phyloP scores from a whole-genome alignment of 495 filamentous ascomycete genomes.

The Tetracladium setigerum region DNA sequence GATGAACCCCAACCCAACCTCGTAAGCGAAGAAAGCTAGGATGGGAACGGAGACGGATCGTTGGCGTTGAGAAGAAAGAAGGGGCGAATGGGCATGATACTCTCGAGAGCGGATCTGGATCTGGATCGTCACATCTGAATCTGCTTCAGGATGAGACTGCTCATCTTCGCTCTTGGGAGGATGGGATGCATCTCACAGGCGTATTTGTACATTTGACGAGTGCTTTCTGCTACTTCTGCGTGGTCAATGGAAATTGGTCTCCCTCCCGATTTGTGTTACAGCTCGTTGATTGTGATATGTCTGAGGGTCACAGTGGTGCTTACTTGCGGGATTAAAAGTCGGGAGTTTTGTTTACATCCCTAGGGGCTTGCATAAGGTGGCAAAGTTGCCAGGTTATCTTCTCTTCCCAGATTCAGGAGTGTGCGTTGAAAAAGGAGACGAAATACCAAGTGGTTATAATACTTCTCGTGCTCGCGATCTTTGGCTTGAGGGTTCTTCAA shows the following conservation, averaged over 20 bases:
- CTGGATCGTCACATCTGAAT: background rate
- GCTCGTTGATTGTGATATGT: no score
- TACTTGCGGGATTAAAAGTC: no score
- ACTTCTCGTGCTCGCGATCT: no score
- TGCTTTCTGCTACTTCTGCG: conserved; percentile 17
- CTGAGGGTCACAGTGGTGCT: conserved; percentile 8
- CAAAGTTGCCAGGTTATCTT: no score
- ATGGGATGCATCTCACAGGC: conserved; percentile 21
- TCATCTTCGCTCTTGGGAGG: conserved; percentile 15
- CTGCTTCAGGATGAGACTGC: conserved; percentile 17
- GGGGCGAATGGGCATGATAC: conserved; percentile 15
- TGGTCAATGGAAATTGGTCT: conserved; percentile 16
- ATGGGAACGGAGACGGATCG: background rate
- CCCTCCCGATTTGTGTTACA: conserved; percentile 2
- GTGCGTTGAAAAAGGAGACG: no score
- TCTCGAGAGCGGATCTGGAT: conserved; percentile 16
- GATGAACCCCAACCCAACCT: conserved; percentile 60
- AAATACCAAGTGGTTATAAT: no score
- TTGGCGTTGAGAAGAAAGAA: conserved; percentile 11
- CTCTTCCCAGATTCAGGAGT: no score
- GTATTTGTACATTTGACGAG: conserved; percentile 20
- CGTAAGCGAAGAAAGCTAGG: conserved; percentile 26
- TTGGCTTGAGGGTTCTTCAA: no score
- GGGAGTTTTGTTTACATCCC: no score
- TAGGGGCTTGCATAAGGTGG: no score